Evolutionary conservation across 176 grass and related monocot genomes (phyloP).

Genomic region (Carex cristatella): DNA sequence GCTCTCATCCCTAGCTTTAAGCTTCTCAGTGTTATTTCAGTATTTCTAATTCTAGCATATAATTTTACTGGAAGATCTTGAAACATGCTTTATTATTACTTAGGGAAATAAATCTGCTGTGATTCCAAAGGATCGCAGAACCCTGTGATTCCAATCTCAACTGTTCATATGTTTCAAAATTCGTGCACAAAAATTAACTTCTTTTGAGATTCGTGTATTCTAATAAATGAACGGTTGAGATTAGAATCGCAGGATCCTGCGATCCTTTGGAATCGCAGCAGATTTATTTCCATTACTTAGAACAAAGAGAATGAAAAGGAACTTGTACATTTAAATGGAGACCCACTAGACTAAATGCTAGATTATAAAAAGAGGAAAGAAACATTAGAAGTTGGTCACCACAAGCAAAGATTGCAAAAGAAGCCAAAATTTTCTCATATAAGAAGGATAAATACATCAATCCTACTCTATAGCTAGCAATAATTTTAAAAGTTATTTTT

Average conservation of each 20-base stretch:
- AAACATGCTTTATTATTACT: not conserved
- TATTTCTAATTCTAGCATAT: not conserved
- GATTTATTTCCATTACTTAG: not conserved
- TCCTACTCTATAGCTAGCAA: constrained; percentile 9
- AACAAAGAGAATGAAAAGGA: not conserved
- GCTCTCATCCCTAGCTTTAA: not conserved
- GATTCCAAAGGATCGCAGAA: no score
- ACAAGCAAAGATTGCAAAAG: not conserved
- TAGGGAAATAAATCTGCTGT: no score
- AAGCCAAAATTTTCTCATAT: not conserved
- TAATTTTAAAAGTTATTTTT: not conserved
- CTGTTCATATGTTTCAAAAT: no score
- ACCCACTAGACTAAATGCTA: not conserved
- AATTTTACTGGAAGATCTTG: not conserved
- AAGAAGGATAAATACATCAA: not conserved
- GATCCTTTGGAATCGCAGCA: no score
- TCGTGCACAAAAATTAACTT: no score
- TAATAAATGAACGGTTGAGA: no score
- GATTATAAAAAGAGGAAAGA: not conserved
- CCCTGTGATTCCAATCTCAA: no score
- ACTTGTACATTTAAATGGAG: not conserved
- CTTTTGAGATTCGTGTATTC: no score
- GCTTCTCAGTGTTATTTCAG: not conserved
- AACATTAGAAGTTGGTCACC: not conserved
- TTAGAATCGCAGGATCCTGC: no score